Evolutionary conservation across 106 monocot species (phyloP).

Genomic region (Dendrobium chrysotoxum): DNA sequence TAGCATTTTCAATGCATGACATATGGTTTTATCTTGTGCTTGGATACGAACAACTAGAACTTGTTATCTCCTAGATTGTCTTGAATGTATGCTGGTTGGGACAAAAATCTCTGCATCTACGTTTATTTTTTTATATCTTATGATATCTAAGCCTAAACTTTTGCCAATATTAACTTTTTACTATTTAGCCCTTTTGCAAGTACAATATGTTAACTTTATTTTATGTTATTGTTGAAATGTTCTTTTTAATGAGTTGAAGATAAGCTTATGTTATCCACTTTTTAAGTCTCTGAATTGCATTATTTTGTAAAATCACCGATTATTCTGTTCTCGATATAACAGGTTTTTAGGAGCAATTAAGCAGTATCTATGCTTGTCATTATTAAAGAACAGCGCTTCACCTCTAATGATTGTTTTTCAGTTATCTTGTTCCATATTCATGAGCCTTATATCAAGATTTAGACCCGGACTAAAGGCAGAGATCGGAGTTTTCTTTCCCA

Average conservation of each 20-base stretch:
- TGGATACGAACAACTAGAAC: too few species aligned
- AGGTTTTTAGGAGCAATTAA: constrained; percentile 94
- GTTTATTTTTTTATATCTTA: too few species aligned
- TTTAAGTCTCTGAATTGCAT: not conserved
- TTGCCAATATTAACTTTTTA: too few species aligned
- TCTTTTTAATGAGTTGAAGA: not conserved
- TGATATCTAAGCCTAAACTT: too few species aligned
- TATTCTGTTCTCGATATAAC: constrained; percentile 16
- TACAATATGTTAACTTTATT: not conserved
- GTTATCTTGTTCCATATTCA: constrained; percentile 90
- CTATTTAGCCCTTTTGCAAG: not conserved
- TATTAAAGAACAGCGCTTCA: constrained; percentile 84
- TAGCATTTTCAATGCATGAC: too few species aligned
- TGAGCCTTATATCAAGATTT: constrained; percentile 85
- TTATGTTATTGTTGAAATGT: not conserved
- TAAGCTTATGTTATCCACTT: not conserved
- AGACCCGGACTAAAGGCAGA: constrained; percentile 88
- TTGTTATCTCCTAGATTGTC: too few species aligned
- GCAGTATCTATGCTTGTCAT: constrained; percentile 86
- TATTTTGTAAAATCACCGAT: constrained; percentile 9
- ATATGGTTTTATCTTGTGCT: too few species aligned
- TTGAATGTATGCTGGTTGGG: too few species aligned
- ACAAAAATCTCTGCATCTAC: too few species aligned
- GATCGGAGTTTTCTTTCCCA: constrained; percentile 92
- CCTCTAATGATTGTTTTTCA: constrained; percentile 85